Conservation (phyloP, 768 basidiomycete genomes). For the Amylocystis lapponica region DNA sequence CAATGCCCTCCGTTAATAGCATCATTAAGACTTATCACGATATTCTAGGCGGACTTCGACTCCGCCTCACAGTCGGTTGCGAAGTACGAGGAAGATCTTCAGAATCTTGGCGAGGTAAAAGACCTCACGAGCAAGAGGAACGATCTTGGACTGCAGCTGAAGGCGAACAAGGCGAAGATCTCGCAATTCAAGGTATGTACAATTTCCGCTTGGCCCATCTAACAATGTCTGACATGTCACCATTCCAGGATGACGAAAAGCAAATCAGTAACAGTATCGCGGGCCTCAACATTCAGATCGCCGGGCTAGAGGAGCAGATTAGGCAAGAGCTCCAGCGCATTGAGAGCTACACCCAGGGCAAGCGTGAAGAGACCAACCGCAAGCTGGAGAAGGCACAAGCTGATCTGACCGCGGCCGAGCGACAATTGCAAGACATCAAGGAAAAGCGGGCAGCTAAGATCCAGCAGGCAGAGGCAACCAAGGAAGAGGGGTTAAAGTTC, state of each 20-base stretch:
- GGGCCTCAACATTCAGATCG: conserved; percentile 27
- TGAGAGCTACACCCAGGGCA: conserved; percentile 52
- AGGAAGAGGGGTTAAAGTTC: conserved; percentile 2
- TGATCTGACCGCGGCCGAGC: conserved; percentile 34
- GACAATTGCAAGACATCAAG: conserved; percentile 4
- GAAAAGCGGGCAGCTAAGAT: conserved; percentile 6
- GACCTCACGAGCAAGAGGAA: conserved; percentile 32
- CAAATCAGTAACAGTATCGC: conserved; percentile 40
- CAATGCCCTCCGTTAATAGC: conserved; percentile 3
- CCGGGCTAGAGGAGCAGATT: conserved; percentile 41
- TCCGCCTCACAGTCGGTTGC: conserved; percentile 32
- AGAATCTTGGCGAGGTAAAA: conserved; percentile 41
- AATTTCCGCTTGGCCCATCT: background rate
- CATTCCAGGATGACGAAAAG: conserved; percentile 46
- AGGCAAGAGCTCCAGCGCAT: conserved; percentile 46
- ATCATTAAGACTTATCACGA: too few relatives aligned
- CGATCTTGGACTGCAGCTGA: conserved; percentile 35
- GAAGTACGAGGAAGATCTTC: conserved; percentile 33
- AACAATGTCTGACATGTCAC: background rate
- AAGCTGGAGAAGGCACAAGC: conserved; percentile 44
- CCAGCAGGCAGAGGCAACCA: background rate
- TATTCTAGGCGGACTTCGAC: conserved; percentile 28
- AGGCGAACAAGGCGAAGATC: conserved; percentile 40
- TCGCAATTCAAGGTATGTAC: conserved; percentile 38
- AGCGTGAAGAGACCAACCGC: conserved; percentile 51